Conservation (phyloP, 495 filamentous ascomycete species). For the Trichoderma erinaceum region DNA sequence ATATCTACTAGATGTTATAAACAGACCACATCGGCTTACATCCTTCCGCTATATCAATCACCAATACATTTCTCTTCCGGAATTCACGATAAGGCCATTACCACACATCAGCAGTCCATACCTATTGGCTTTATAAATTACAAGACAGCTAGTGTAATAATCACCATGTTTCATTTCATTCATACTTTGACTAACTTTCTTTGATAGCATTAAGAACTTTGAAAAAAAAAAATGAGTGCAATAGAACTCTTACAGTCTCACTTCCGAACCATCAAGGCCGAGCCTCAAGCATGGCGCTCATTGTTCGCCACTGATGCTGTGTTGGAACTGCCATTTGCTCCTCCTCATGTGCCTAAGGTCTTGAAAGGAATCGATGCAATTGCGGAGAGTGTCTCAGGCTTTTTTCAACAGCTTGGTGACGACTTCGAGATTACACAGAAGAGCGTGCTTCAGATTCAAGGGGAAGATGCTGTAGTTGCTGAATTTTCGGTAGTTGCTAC, state of each 20-base stretch:
- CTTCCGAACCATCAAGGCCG: background rate
- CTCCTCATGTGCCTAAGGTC: background rate
- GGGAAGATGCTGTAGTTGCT: background rate
- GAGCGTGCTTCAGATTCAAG: background rate
- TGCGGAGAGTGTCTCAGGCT: constrained; percentile 1
- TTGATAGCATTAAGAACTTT: background rate
- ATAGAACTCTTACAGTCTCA: background rate
- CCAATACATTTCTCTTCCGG: too few relatives aligned
- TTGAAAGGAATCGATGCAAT: background rate
- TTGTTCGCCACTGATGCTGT: constrained; percentile 4
- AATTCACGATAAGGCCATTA: too few relatives aligned
- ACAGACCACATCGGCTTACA: too few relatives aligned
- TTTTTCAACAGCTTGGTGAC: background rate
- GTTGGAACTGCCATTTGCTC: background rate
- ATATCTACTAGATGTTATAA: too few relatives aligned
- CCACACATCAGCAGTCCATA: too few relatives aligned
- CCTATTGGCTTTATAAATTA: too few relatives aligned
- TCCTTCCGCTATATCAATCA: too few relatives aligned
- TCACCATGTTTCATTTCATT: background rate
- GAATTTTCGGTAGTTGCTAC: background rate
- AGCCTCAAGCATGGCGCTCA: background rate
- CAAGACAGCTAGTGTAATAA: too few relatives aligned
- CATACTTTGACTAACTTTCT: background rate
- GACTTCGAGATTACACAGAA: background rate
- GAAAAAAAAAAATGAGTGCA: background rate